Evolutionary conservation across 179 eudicot species (phyloP).

Genomic region (Amaranthus tricolor): DNA sequence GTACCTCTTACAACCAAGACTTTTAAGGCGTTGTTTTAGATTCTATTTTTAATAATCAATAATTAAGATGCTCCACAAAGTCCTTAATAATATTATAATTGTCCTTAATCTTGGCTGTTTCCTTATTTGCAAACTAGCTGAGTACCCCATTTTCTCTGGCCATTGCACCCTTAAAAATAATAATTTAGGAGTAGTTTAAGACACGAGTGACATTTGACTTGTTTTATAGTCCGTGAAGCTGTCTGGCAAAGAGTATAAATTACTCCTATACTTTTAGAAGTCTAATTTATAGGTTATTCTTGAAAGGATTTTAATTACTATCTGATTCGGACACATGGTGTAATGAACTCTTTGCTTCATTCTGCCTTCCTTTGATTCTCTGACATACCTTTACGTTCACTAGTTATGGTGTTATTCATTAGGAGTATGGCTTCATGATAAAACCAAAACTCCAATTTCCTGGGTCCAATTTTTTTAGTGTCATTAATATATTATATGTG

Average conservation of each 20-base stretch:
- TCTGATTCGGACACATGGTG: slow-evolving; percentile 20
- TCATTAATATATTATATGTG: no score
- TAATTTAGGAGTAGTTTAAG: slow-evolving; percentile 2
- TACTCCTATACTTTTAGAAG: background rate
- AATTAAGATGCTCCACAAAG: slow-evolving; percentile 21
- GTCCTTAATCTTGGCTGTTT: slow-evolving; percentile 13
- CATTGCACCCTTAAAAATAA: slow-evolving; percentile 5
- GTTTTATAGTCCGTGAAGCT: slow-evolving; percentile 15
- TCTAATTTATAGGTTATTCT: background rate
- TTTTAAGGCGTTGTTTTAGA: slow-evolving; percentile 13
- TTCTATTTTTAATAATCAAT: slow-evolving; percentile 15
- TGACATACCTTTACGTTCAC: slow-evolving; percentile 12
- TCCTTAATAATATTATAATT: background rate
- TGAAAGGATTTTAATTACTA: background rate
- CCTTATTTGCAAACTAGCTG: slow-evolving; percentile 1
- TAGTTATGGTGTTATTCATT: slow-evolving; percentile 3
- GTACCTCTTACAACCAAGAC: slow-evolving; percentile 10
- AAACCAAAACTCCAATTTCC: no score
- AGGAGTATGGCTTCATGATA: background rate
- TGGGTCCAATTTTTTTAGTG: no score
- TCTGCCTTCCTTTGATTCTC: slow-evolving; percentile 10
- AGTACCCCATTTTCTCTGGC: slow-evolving; percentile 9
- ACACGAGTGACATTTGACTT: slow-evolving; percentile 21
- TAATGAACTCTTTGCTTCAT: slow-evolving; percentile 5
- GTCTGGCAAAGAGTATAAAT: background rate